Evolutionary conservation across 1,139 yeast species (phyloP).

Genomic region (Kodamaea suecica): DNA sequence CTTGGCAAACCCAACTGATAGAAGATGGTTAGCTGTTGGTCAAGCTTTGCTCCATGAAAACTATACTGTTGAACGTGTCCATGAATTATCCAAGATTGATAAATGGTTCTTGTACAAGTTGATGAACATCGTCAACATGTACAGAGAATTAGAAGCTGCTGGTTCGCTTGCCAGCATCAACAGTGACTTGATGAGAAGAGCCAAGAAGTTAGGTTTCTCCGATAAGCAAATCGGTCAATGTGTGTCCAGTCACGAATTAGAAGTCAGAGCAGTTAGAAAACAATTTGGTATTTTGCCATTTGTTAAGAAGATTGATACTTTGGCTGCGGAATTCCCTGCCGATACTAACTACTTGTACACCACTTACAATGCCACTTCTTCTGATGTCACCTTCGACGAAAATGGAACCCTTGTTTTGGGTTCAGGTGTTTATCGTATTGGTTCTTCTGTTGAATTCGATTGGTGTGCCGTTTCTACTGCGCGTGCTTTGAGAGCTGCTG

Average conservation of each 20-base stretch:
- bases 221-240: conserved; percentile 88
- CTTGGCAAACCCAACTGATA: conserved; percentile 88
- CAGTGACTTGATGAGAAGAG: conserved; percentile 66
- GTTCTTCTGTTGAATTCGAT: conserved; percentile 97
- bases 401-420: conserved; percentile 94
- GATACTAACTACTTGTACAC: conserved; percentile 93
- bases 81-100: conserved; percentile 87
- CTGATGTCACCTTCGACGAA: conserved; percentile 83
- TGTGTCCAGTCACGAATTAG: conserved; percentile 65
- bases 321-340: conserved; percentile 99
- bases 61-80: conserved; percentile 88
- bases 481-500: conserved; percentile 84
- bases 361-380: conserved; percentile 86
- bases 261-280: conserved; percentile 78
- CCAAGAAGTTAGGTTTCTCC: conserved; percentile 92
- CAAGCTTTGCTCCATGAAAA: conserved; percentile 90
- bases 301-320: conserved; percentile 94
- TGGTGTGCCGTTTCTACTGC: conserved; percentile 99
- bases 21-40: conserved; percentile 98
- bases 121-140: conserved; percentile 86
- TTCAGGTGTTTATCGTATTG: conserved; percentile 97
- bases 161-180: conserved; percentile 55
- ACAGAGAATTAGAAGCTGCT: conserved; percentile 68
- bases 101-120: conserved; percentile 94
- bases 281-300: conserved; percentile 80